Evolutionary conservation across 176 grass and related monocot genomes (phyloP).

Genomic region (Zea mays): DNA sequence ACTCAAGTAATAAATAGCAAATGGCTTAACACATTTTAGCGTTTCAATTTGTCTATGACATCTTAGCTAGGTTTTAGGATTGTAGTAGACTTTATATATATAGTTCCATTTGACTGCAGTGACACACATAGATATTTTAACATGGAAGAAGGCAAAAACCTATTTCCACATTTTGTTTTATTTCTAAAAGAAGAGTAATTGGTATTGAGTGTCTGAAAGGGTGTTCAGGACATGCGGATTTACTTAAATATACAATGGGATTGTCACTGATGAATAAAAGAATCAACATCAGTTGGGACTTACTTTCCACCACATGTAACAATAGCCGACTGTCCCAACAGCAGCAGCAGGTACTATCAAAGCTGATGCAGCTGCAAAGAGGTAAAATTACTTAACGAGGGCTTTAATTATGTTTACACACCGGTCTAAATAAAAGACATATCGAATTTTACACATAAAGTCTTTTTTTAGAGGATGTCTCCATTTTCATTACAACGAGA

Average conservation of each 20-base stretch:
- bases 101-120: neutral
- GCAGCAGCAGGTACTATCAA: slow-evolving; percentile 73
- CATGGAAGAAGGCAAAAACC: neutral
- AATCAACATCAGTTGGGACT: slow-evolving; percentile 17
- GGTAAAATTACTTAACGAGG: neutral
- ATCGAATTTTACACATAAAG: neutral
- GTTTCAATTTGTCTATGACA: neutral
- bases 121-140: neutral
- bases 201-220: neutral
- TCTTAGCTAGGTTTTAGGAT: neutral
- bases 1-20: neutral
- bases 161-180: neutral
- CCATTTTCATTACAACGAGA: too few relatives aligned
- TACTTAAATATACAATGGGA: neutral
- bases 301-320: slow-evolving; percentile 95
- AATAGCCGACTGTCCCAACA: slow-evolving; percentile 63
- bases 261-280: neutral
- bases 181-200: neutral
- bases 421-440: neutral
- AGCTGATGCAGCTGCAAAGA: slow-evolving; percentile 45
- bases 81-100: neutral
- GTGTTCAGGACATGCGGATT: neutral
- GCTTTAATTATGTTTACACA: neutral
- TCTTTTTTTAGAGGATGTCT: too few relatives aligned
- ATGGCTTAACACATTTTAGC: neutral